These are phyloP conservation scores for Ceriops zippeliana DNA, from an alignment of 345 rosid genomes.

Conservation along the genomic window DNA sequence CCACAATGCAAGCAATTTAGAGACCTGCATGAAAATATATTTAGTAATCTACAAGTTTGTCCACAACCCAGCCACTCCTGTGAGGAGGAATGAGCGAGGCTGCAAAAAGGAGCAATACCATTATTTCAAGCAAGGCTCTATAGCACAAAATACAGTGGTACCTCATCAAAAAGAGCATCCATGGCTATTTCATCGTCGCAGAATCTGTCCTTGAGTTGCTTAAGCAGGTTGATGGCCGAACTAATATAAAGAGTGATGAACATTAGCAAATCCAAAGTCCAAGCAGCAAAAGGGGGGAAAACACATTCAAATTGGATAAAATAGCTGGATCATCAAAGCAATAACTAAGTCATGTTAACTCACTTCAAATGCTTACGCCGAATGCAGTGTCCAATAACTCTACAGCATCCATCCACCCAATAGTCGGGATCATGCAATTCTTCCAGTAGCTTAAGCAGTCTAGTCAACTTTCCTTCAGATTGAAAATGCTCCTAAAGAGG, in stretches of 20 bases:
- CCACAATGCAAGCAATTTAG: neutral
- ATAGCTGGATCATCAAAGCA: neutral
- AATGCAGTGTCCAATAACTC: conserved; percentile 48
- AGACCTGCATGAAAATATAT: neutral
- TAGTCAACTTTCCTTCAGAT: conserved; percentile 44
- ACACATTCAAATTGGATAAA: neutral
- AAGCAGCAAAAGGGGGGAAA: neutral
- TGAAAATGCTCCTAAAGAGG: conserved; percentile 47
- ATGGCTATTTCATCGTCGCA: conserved; percentile 40
- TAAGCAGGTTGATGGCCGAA: conserved; percentile 55
- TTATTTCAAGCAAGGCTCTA: neutral
- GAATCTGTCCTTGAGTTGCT: conserved; percentile 41
- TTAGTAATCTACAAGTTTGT: neutral
- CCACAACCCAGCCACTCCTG: neutral
- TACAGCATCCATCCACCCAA: conserved; percentile 69
- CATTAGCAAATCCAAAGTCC: conserved; percentile 1
- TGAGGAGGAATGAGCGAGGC: neutral
- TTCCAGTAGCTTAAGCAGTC: conserved; percentile 50
- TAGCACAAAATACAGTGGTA: conserved; percentile 13
- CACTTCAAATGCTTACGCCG: conserved; percentile 57
- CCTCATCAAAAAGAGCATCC: conserved; percentile 65
- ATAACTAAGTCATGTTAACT: neutral
- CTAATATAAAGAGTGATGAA: conserved; percentile 29
- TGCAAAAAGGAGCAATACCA: neutral
- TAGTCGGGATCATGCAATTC: conserved; percentile 44